A percentile compares a stretch with the other conserved stretches of the same genome.
These are phyloP conservation scores for Boletus subparvulus DNA, from an alignment of 768 basidiomycete genomes.

Conservation along the genomic window DNA sequence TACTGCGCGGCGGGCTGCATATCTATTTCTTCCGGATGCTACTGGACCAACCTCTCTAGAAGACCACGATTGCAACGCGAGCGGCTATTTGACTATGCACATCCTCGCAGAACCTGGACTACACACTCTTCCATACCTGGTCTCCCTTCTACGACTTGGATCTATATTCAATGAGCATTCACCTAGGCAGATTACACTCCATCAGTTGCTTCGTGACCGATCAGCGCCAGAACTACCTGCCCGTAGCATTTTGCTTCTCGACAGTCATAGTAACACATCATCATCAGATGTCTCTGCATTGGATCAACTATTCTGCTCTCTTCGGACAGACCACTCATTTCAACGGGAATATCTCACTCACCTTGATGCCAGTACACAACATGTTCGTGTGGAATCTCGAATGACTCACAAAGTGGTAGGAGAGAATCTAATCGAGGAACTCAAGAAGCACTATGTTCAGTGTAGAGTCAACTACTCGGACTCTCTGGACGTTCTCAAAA, in stretches of 20 bases:
- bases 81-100: too few relatives aligned
- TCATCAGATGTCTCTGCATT: neutral
- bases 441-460: neutral
- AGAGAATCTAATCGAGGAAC: neutral
- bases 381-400: neutral
- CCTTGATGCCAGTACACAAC: neutral
- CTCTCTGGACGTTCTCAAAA: neutral
- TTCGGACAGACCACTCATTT: neutral
- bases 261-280: neutral
- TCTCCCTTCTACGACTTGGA: too few relatives aligned
- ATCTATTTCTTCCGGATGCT: neutral
- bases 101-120: neutral
- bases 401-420: neutral
- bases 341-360: neutral
- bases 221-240: neutral
- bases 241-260: neutral
- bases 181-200: neutral
- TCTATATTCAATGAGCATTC: neutral
- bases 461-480: neutral
- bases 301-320: neutral
- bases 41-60: neutral
- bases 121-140: neutral
- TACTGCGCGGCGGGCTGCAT: neutral
- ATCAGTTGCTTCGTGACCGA: neutral
- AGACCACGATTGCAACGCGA: neutral